phyloP scores from a whole-genome alignment of 805 yeast genomes.

The Candida mattraensis region DNA sequence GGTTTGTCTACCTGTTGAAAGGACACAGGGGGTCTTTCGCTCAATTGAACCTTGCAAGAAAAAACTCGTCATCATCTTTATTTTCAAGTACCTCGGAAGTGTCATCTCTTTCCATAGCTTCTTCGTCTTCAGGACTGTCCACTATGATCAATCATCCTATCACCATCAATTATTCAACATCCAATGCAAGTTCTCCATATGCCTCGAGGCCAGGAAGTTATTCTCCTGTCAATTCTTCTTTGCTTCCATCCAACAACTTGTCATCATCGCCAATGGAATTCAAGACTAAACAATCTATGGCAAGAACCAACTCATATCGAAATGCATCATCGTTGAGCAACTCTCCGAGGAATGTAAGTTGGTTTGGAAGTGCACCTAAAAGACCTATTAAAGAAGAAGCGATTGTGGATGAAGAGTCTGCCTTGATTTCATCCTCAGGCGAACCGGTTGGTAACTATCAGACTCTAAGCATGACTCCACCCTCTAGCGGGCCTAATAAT shows the following conservation, averaged over 20 bases:
- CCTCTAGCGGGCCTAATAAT: constrained; percentile 5
- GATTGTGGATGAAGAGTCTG: constrained; percentile 22
- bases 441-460: background rate
- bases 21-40: constrained; percentile 40
- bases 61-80: constrained; percentile 30
- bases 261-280: constrained; percentile 31
- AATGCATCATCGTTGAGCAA: constrained; percentile 26
- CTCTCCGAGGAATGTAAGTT: constrained; percentile 24
- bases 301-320: constrained; percentile 26
- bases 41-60: constrained; percentile 27
- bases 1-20: constrained; percentile 28
- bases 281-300: constrained; percentile 23
- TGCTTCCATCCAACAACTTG: constrained; percentile 12
- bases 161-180: constrained; percentile 14
- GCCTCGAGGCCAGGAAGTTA: constrained; percentile 13
- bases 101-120: constrained; percentile 26
- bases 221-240: constrained; percentile 9
- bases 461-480: constrained; percentile 10
- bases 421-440: constrained; percentile 5
- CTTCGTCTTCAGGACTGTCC: constrained; percentile 20
- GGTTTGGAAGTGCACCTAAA: constrained; percentile 21
- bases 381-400: constrained; percentile 18
- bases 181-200: constrained; percentile 7
- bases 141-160: constrained; percentile 20
- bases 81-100: constrained; percentile 31